A percentile compares a stretch with the other conserved stretches of the same genome.
Evolutionary conservation across 495 filamentous ascomycete genomes (phyloP).

Genomic region (Talaromyces borbonicus): DNA sequence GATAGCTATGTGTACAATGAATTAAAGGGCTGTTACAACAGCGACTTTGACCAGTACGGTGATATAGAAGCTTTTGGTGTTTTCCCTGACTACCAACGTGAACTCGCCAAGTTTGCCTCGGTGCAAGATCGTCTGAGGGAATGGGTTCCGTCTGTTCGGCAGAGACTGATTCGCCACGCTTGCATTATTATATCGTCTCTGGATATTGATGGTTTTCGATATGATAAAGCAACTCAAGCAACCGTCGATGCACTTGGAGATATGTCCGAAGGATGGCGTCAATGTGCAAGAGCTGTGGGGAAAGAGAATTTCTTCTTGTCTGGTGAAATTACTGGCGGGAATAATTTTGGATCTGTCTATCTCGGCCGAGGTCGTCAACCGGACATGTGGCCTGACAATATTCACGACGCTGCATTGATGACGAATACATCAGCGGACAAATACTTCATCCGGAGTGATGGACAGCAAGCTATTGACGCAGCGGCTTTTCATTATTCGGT

Average conservation of each 20-base stretch:
- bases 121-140: conserved; percentile 69
- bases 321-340: conserved; percentile 57
- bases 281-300: conserved; percentile 45
- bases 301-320: conserved; percentile 58
- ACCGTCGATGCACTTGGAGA: conserved; percentile 54
- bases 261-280: conserved; percentile 42
- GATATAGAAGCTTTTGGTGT: conserved; percentile 61
- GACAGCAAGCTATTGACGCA: conserved; percentile 50
- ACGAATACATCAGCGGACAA: conserved; percentile 33
- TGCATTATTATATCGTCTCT: conserved; percentile 54
- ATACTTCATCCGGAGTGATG: conserved; percentile 47
- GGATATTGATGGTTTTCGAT: conserved; percentile 62
- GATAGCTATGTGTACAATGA: conserved; percentile 32
- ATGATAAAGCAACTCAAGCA: conserved; percentile 59
- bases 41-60: conserved; percentile 64
- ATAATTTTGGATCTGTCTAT: conserved; percentile 54
- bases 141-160: conserved; percentile 52
- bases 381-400: conserved; percentile 34
- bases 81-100: conserved; percentile 56
- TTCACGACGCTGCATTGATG: conserved; percentile 37
- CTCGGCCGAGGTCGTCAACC: conserved; percentile 56
- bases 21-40: conserved; percentile 53
- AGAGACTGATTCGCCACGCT: conserved; percentile 52
- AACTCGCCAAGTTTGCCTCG: conserved; percentile 64
- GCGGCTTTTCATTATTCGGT: conserved; percentile 63